Conservation (phyloP, 768 basidiomycete genomes). For the Boletus rubroflammeus region DNA sequence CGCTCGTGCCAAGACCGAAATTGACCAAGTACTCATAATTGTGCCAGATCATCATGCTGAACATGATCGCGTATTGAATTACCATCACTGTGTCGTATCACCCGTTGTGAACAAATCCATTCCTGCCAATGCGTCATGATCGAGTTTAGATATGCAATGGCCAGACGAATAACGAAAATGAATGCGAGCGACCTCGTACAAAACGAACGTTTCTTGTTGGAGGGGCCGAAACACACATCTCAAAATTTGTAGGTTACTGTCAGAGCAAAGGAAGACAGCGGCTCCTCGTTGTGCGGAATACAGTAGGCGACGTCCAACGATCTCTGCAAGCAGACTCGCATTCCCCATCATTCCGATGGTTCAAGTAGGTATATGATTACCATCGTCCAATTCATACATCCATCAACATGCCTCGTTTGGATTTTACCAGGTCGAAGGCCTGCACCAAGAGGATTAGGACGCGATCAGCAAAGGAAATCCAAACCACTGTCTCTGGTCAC, state of each 20-base stretch:
- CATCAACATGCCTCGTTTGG: neutral
- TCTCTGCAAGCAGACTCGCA: neutral
- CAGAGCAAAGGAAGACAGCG: neutral
- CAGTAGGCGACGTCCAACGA: neutral
- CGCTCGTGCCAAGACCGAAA: no score
- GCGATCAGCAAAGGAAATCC: neutral
- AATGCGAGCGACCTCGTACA: neutral
- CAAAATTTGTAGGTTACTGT: neutral
- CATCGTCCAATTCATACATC: neutral
- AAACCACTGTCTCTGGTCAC: neutral
- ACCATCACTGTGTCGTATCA: neutral
- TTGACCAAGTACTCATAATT: no score
- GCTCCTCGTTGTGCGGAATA: neutral
- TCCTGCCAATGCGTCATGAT: no score
- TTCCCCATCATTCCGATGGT: neutral
- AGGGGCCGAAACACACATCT: neutral
- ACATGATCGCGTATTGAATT: no score
- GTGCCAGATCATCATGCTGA: no score
- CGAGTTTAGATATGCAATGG: neutral
- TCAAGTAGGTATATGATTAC: neutral
- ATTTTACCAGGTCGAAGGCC: constrained; percentile 17
- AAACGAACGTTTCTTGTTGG: neutral
- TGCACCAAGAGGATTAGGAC: neutral
- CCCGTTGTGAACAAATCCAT: no score
- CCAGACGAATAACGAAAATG: neutral